Evolutionary conservation across 768 basidiomycete genomes (phyloP).

Genomic region (Mycena filopes): DNA sequence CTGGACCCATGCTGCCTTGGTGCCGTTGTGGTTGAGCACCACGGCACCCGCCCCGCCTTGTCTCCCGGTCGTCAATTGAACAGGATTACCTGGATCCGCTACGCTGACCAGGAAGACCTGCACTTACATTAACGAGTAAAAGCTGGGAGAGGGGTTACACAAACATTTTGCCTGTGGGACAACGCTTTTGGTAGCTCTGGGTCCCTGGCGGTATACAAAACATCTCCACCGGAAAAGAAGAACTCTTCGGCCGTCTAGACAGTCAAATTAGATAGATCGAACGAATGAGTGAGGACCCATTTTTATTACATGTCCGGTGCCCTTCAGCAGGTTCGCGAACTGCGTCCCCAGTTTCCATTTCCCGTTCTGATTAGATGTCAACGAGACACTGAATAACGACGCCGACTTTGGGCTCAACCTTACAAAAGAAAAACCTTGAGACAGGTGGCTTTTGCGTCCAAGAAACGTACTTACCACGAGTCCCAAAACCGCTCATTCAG

Average conservation of each 20-base stretch:
- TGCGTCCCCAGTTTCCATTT: slow-evolving; percentile 65
- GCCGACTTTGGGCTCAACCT: slow-evolving; percentile 76
- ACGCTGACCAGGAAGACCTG: slow-evolving; percentile 81
- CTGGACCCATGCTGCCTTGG: slow-evolving; percentile 89
- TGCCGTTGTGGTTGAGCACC: slow-evolving; percentile 71
- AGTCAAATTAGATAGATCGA: slow-evolving; percentile 73
- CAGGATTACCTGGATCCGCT: slow-evolving; percentile 57
- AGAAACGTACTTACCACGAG: slow-evolving; percentile 32
- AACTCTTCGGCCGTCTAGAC: slow-evolving; percentile 89
- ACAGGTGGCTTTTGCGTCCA: neutral
- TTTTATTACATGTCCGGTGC: slow-evolving; percentile 77
- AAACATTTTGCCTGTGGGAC: slow-evolving; percentile 91
- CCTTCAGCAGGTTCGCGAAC: slow-evolving; percentile 70
- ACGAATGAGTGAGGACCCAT: slow-evolving; percentile 23
- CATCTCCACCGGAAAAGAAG: slow-evolving; percentile 71
- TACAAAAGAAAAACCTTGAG: slow-evolving; percentile 37
- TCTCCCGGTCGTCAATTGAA: slow-evolving; percentile 81
- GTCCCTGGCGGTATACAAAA: slow-evolving; percentile 91
- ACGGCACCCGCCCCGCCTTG: slow-evolving; percentile 88
- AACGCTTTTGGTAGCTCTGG: slow-evolving; percentile 77
- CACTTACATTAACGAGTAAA: neutral
- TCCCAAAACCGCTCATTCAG: slow-evolving; percentile 79
- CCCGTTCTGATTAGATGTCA: slow-evolving; percentile 58
- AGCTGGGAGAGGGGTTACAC: slow-evolving; percentile 5
- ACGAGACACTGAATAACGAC: slow-evolving; percentile 76